Conservation (phyloP, 2,329 filamentous ascomycete genomes). For the Orbilia brochopaga region DNA sequence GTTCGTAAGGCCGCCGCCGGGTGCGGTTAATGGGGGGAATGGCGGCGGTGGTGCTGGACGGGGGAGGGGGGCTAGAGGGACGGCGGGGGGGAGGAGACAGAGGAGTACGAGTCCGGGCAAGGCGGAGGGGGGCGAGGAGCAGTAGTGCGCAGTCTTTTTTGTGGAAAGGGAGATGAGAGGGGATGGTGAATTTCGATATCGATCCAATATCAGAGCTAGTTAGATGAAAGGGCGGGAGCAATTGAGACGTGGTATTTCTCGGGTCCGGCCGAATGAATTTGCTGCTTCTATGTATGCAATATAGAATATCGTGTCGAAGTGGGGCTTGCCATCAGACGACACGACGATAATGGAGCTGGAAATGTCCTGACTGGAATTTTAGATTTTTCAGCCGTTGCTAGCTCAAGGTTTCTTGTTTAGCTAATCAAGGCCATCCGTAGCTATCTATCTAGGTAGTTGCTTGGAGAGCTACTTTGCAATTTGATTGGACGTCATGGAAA, state of each 20-base stretch:
- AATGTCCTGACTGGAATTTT: neutral
- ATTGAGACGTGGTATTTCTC: neutral
- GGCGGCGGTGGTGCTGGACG: constrained; percentile 56
- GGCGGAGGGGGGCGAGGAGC: constrained; percentile 43
- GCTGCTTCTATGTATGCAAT: neutral
- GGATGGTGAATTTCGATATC: too few relatives aligned
- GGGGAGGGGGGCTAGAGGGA: constrained; percentile 50
- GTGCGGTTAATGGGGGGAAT: constrained; percentile 61
- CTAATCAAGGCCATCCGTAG: too few relatives aligned
- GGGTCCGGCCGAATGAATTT: neutral
- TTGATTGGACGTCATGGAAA: too few relatives aligned
- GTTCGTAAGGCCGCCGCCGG: constrained; percentile 78
- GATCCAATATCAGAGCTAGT: neutral
- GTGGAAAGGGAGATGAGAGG: too few relatives aligned
- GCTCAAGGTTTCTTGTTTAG: too few relatives aligned
- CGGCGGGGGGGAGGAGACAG: constrained; percentile 48
- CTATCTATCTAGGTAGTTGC: too few relatives aligned
- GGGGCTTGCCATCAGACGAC: neutral
- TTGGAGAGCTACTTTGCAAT: too few relatives aligned
- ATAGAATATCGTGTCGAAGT: neutral
- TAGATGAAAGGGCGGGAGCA: neutral
- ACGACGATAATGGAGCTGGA: neutral
- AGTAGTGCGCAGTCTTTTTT: constrained; percentile 6
- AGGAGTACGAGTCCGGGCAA: constrained; percentile 48
- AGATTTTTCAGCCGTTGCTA: too few relatives aligned